Evolutionary conservation across 2,329 filamentous ascomycete genomes (phyloP).

Genomic region (Venturia oleaginea): DNA sequence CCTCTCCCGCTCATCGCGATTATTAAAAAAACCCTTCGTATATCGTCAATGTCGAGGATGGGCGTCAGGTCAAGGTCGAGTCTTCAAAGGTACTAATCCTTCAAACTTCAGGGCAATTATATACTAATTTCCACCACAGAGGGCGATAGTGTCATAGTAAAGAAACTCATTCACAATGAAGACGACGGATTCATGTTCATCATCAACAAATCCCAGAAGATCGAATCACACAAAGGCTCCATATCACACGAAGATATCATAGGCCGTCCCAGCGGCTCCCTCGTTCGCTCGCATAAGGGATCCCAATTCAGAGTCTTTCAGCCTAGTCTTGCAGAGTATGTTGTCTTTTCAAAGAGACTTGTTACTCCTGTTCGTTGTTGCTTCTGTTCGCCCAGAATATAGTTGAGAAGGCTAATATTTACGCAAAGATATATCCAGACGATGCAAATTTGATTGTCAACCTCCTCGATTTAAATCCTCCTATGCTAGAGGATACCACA

Average conservation of each 20-base stretch:
- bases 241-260: constrained; percentile 51
- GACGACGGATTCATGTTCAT: background rate
- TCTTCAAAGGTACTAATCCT: constrained; percentile 10
- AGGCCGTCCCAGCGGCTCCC: constrained; percentile 50
- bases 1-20: background rate
- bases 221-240: constrained; percentile 37
- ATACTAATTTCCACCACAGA: background rate
- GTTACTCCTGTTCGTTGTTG: constrained; percentile 59
- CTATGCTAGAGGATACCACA: constrained; percentile 25
- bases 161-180: background rate
- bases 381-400: background rate
- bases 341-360: constrained; percentile 54
- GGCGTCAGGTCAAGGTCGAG: background rate
- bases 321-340: constrained; percentile 65
- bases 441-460: constrained; percentile 69
- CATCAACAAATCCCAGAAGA: background rate
- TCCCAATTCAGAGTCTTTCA: constrained; percentile 48
- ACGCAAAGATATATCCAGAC: constrained; percentile 57
- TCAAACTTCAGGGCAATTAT: constrained; percentile 22
- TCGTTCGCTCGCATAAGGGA: constrained; percentile 47
- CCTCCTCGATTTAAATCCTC: constrained; percentile 63
- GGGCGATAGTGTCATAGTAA: constrained; percentile 2
- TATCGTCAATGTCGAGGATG: background rate
- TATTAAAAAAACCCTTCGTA: background rate
- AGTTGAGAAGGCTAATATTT: background rate